These are phyloP conservation scores for Aschersonia sp. DNA, from an alignment of 2,329 filamentous ascomycete genomes.

Conservation along the genomic window DNA sequence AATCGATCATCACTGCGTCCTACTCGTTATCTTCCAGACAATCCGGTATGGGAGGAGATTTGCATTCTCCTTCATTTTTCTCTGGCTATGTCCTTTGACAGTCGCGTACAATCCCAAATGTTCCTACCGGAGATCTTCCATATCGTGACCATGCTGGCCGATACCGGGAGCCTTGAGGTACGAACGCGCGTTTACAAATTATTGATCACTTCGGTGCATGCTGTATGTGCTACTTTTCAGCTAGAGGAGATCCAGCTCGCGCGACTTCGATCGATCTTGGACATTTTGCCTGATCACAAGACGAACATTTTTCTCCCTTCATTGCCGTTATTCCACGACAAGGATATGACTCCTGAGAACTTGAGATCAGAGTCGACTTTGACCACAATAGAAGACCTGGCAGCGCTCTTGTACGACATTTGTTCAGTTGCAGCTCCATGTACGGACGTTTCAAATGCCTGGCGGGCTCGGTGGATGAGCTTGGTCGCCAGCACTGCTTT, in stretches of 20 bases:
- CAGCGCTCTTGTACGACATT: slow-evolving; percentile 47
- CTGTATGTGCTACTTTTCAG: slow-evolving; percentile 50
- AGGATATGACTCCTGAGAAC: slow-evolving; percentile 34
- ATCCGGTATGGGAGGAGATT: slow-evolving; percentile 55
- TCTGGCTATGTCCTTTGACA: slow-evolving; percentile 52
- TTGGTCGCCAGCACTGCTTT: slow-evolving; percentile 59
- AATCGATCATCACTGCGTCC: slow-evolving; percentile 53
- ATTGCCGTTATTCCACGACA: slow-evolving; percentile 30
- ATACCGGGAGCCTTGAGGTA: slow-evolving; percentile 44
- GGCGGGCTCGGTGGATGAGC: slow-evolving; percentile 62
- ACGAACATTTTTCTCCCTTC: slow-evolving; percentile 42
- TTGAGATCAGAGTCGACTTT: slow-evolving; percentile 39
- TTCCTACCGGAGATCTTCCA: slow-evolving; percentile 58
- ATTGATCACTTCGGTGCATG: slow-evolving; percentile 53
- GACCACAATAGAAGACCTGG: slow-evolving; percentile 44
- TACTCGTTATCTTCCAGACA: slow-evolving; percentile 51
- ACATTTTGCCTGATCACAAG: slow-evolving; percentile 43
- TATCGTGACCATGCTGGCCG: slow-evolving; percentile 55
- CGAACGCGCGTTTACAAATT: slow-evolving; percentile 47
- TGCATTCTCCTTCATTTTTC: slow-evolving; percentile 54
- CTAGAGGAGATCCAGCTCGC: slow-evolving; percentile 44
- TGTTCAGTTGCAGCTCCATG: slow-evolving; percentile 50
- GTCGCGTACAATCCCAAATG: slow-evolving; percentile 50
- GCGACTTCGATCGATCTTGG: slow-evolving; percentile 40
- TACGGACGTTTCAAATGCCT: slow-evolving; percentile 50